These are phyloP conservation scores for Mortierella polycephala DNA, from an alignment of 371 early-diverging fungal genomes.

Conservation along the genomic window DNA sequence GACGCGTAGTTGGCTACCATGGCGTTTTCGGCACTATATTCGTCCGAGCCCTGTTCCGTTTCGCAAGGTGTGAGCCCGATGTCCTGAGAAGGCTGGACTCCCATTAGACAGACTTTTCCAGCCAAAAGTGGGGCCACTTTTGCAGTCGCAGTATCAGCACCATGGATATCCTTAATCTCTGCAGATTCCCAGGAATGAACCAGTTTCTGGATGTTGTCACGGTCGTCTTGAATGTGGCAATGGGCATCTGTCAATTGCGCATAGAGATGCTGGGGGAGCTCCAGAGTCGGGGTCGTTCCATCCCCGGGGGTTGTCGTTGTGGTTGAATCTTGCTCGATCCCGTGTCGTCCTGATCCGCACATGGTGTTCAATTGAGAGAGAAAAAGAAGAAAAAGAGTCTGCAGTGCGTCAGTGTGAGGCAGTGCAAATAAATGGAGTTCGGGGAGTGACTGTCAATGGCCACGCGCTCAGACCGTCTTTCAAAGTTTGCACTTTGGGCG, in stretches of 20 bases:
- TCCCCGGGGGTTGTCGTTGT: not conserved
- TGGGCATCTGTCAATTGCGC: slow-evolving; percentile 44
- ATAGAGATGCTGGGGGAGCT: slow-evolving; percentile 23
- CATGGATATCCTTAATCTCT: not conserved
- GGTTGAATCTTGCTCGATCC: not conserved
- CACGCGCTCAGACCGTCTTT: too few species aligned
- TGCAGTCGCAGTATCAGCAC: not conserved
- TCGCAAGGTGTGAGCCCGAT: slow-evolving; percentile 9
- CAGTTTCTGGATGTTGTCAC: slow-evolving; percentile 28
- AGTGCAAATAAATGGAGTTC: too few species aligned
- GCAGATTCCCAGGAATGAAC: slow-evolving; percentile 26
- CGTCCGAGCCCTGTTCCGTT: not conserved
- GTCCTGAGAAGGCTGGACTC: slow-evolving; percentile 49
- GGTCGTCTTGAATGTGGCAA: slow-evolving; percentile 53
- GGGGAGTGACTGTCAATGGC: too few species aligned
- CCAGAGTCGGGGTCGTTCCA: not conserved
- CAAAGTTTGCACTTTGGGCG: too few species aligned
- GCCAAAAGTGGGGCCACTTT: slow-evolving; percentile 7
- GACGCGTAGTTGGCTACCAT: slow-evolving; percentile 5
- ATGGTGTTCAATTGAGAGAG: slow-evolving; percentile 1
- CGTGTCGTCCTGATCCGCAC: slow-evolving; percentile 34
- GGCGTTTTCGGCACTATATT: not conserved
- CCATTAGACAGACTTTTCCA: slow-evolving; percentile 44
- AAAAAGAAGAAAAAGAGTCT: too few species aligned
- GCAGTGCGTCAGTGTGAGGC: too few species aligned